Evolutionary conservation across 805 yeast genomes (phyloP).

Genomic region (Saccharomycopsis fermentans): DNA sequence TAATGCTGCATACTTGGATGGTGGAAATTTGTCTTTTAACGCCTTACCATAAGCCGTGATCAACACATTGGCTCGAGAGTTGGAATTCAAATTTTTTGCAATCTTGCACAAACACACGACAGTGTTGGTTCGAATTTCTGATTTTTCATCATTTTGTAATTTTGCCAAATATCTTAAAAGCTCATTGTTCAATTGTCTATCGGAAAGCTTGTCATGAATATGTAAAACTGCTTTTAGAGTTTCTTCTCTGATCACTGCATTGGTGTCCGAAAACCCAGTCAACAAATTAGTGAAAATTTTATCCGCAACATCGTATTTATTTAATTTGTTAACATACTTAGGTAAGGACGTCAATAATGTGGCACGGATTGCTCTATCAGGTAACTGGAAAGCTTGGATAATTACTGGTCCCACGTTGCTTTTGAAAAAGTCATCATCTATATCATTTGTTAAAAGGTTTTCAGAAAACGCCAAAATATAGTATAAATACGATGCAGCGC

Average conservation of each 20-base stretch:
- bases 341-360: constrained; percentile 59
- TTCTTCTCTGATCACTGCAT: constrained; percentile 67
- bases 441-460: constrained; percentile 16
- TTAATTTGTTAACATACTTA: constrained; percentile 37
- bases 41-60: constrained; percentile 83
- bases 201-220: constrained; percentile 56
- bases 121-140: constrained; percentile 71
- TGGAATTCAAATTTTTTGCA: constrained; percentile 44
- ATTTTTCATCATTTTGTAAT: constrained; percentile 65
- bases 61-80: constrained; percentile 56
- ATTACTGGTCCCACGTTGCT: constrained; percentile 48
- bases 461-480: constrained; percentile 26
- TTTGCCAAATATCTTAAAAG: constrained; percentile 71
- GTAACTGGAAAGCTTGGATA: constrained; percentile 48
- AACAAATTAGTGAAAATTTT: constrained; percentile 57
- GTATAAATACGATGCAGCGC: constrained; percentile 23
- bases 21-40: constrained; percentile 66
- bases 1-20: constrained; percentile 67
- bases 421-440: constrained; percentile 30
- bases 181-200: constrained; percentile 80
- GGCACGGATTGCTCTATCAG: constrained; percentile 72
- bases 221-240: constrained; percentile 55
- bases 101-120: constrained; percentile 59
- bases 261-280: constrained; percentile 83
- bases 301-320: constrained; percentile 54